phyloP scores from a whole-genome alignment of 2,329 filamentous ascomycete species.

The Sporothrix curviconia region DNA sequence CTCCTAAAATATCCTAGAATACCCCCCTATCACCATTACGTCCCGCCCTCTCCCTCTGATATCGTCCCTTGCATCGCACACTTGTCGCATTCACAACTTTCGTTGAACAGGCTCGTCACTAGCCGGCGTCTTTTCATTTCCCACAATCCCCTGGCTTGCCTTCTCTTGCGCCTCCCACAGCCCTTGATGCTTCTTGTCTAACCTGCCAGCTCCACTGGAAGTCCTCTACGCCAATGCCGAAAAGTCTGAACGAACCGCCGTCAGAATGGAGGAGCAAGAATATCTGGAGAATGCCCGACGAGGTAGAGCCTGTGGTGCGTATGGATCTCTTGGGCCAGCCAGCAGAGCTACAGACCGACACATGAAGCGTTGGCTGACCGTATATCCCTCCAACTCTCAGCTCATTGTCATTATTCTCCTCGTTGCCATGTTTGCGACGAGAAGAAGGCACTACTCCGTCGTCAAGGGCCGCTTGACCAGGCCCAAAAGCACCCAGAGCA shows the following conservation, averaged over 20 bases:
- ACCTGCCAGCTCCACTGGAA: not conserved
- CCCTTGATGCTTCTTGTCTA: not conserved
- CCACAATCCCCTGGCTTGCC: no score
- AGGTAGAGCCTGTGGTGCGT: conserved; percentile 12
- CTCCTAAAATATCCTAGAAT: no score
- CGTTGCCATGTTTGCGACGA: conserved; percentile 11
- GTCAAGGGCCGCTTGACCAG: not conserved
- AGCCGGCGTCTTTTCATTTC: no score
- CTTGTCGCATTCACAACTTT: no score
- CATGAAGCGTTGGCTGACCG: not conserved
- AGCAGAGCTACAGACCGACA: not conserved
- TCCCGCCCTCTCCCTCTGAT: no score
- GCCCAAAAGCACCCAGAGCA: no score
- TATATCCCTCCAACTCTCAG: not conserved
- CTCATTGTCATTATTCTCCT: conserved; percentile 12
- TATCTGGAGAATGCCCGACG: conserved; percentile 14
- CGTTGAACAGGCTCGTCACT: no score
- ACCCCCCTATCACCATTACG: no score
- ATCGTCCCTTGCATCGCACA: no score
- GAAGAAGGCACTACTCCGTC: conserved; percentile 8
- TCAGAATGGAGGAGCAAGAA: conserved; percentile 14
- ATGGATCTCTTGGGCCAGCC: not conserved
- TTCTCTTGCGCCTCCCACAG: no score
- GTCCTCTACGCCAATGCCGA: not conserved
- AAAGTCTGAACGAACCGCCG: not conserved